Base-by-base conservation (phyloP, 257 asterid genomes). In the Solanum pimpinellifolium region DNA sequence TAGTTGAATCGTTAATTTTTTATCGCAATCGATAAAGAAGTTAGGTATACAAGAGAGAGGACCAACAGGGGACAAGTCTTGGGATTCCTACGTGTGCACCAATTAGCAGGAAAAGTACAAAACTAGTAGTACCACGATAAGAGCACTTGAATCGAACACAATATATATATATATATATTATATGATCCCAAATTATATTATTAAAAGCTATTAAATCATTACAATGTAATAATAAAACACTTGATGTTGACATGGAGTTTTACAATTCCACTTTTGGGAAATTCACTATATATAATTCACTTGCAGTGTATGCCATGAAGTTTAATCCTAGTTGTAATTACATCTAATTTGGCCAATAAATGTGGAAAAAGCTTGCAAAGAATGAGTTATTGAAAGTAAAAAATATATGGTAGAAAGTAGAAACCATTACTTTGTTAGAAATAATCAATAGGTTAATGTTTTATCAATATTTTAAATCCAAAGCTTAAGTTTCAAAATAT, bases 81-180 rank as follows among this genome's bases (percentile, higher is more conserved):
- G 91, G 90, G 90, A 89, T 87, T 92, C 93, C 89, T 66, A 88
- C 94, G 96, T 93, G 94, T 93, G 94, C 91, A 75, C 94, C 96
- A 89, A 86, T 59, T 85, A 10, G 39, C 65, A 84, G 56, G 85
- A 89, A 88, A 83, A 20, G 46, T 62, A 66, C 83, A 18, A 86
- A 60, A 42, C 1, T 76, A 76, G 56, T 9, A 78, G 35, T n/a
- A 77, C 62, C 37, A 44, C 25, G n/a, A 77, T 77, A 77, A 44
- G 39, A 77, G 62, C 62, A 44, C 62, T 77, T 35, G 25, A 76
- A 76, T 42, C 44, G 33, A 2, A 31, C 33, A 31, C 33, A 2
- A 29, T 29, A 46, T 46, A 11, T 47, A 47, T 47, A 47, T 41
- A 9, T 41, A 41, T 25, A 6, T 25, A 9, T n/a, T n/a, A 65